These are phyloP conservation scores for Agrocybe chaxingu DNA, from an alignment of 768 basidiomycete species.

Conservation along the genomic window DNA sequence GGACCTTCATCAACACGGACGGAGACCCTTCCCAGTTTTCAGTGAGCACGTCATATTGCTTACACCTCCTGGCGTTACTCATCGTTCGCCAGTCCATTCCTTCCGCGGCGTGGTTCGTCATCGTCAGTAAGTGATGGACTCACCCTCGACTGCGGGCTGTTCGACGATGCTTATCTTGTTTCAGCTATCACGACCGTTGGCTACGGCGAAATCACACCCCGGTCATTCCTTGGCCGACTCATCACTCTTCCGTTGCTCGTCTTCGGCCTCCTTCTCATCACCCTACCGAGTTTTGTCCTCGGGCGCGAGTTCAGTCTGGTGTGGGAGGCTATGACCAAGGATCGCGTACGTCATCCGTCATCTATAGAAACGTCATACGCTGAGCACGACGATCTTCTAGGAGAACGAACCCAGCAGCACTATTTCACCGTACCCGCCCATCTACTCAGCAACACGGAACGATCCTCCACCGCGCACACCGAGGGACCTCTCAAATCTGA, in stretches of 20 bases:
- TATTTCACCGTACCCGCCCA: conserved; percentile 1
- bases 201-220: conserved; percentile 89
- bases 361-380: background rate
- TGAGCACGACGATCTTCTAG: background rate
- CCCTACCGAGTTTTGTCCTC: conserved; percentile 87
- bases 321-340: conserved; percentile 76
- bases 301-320: conserved; percentile 89
- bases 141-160: background rate
- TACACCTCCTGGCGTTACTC: background rate
- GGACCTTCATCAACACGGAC: conserved; percentile 80
- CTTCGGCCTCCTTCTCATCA: conserved; percentile 86
- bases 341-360: conserved; percentile 31
- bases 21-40: conserved; percentile 82
- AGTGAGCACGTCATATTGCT: conserved; percentile 32
- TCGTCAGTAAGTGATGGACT: conserved; percentile 60
- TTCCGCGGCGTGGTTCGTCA: conserved; percentile 65
- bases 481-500: conserved; percentile 53
- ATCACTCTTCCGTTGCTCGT: conserved; percentile 84
- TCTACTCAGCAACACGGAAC: conserved; percentile 14
- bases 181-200: conserved; percentile 86
- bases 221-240: conserved; percentile 82
- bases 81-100: conserved; percentile 30
- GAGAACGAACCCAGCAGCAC: background rate
- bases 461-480: conserved; percentile 13
- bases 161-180: conserved; percentile 3